Evolutionary conservation across 2,329 filamentous ascomycete species (phyloP).

Genomic region (Blastomyces parvus): DNA sequence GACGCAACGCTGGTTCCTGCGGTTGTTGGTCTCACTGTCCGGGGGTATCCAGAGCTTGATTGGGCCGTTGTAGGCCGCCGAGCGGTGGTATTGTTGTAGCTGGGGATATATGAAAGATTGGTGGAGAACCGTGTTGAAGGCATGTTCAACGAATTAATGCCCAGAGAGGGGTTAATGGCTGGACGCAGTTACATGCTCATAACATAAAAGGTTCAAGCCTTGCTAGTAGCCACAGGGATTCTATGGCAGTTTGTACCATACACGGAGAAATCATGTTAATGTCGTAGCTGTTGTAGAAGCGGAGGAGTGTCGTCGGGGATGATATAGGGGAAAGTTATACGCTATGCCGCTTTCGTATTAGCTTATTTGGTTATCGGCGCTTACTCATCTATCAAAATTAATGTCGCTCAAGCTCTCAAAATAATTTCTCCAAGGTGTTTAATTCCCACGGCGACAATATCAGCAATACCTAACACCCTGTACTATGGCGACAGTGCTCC

Average conservation of each 20-base stretch:
- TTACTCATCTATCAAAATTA: slow-evolving; percentile 3
- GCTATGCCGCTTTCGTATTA: not conserved
- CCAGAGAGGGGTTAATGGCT: not conserved
- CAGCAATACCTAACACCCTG: slow-evolving; percentile 4
- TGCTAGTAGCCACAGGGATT: not conserved
- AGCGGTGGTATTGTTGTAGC: not conserved
- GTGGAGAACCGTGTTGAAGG: slow-evolving; percentile 6
- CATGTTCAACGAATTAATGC: not conserved
- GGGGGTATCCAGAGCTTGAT: slow-evolving; percentile 38
- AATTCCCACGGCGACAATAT: not conserved
- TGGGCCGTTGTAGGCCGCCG: slow-evolving; percentile 18
- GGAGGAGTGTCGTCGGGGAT: not conserved
- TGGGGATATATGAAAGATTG: slow-evolving; percentile 6
- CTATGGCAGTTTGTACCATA: not conserved
- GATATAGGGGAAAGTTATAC: not conserved
- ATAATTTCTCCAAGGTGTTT: not conserved
- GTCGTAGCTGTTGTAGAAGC: not conserved
- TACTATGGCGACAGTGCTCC: slow-evolving; percentile 67
- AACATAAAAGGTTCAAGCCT: not conserved
- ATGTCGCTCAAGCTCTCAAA: not conserved
- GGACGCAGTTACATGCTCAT: not conserved
- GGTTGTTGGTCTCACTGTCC: slow-evolving; percentile 45
- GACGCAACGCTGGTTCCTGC: slow-evolving; percentile 47
- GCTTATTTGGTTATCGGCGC: not conserved
- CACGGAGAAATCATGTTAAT: not conserved